phyloP scores from a whole-genome alignment of 257 asterid genomes.

The Henckelia pumila region DNA sequence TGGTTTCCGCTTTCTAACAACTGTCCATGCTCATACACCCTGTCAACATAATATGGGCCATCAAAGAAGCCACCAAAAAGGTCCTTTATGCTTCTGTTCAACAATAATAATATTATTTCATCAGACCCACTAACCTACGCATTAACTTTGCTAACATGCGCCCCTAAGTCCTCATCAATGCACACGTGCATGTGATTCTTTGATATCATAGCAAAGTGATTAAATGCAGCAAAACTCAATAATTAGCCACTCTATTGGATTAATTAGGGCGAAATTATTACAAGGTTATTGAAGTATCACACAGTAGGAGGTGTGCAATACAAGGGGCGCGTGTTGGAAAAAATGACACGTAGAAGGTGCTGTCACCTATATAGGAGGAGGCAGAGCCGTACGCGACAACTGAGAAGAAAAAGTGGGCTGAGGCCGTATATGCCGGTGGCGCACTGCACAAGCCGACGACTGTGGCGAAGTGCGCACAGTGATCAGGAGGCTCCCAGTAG shows the following conservation, averaged over 20 bases:
- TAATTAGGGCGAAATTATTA: constrained; percentile 22
- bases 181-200: constrained; percentile 44
- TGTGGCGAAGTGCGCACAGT: constrained; percentile 36
- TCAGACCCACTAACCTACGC: background rate
- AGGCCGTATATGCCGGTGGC: constrained; percentile 7
- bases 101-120: too few species aligned
- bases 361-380: constrained; percentile 31
- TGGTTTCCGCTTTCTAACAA: background rate
- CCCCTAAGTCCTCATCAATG: constrained; percentile 13
- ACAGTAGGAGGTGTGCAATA: background rate
- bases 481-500: constrained; percentile 36
- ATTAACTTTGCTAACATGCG: constrained; percentile 3
- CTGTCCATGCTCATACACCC: background rate
- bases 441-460: constrained; percentile 11
- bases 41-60: background rate
- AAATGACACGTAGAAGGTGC: constrained; percentile 33
- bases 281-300: background rate
- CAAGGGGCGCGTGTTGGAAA: constrained; percentile 5
- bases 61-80: background rate
- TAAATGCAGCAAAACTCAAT: constrained; percentile 23
- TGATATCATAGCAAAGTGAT: constrained; percentile 18
- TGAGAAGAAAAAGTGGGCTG: constrained; percentile 33
- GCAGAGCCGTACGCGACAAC: constrained; percentile 44
- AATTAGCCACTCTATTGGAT: constrained; percentile 32
- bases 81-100: background rate